phyloP scores from a whole-genome alignment of 1,284 basidiomycete species.

The Rhizoctonia solani region DNA sequence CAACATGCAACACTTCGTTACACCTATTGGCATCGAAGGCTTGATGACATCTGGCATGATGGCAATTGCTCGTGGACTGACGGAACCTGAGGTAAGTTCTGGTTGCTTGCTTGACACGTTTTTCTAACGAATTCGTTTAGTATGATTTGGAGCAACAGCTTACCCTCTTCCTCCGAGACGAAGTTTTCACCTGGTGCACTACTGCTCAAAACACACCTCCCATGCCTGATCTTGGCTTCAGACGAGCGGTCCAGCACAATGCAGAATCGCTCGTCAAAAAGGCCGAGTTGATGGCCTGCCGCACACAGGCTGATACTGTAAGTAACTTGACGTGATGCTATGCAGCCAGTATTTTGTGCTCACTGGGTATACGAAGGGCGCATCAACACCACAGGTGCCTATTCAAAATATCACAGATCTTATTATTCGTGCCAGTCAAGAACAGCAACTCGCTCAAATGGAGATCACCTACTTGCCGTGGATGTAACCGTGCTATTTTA shows the following conservation, averaged over 20 bases:
- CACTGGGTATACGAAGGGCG: not conserved
- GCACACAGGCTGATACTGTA: constrained; percentile 79
- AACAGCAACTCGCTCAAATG: constrained; percentile 34
- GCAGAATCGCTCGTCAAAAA: constrained; percentile 83
- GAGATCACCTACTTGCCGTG: constrained; percentile 28
- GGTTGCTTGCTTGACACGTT: constrained; percentile 20
- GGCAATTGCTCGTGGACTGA: constrained; percentile 88
- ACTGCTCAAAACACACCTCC: constrained; percentile 34
- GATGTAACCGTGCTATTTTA: constrained; percentile 8
- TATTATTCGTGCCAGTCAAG: constrained; percentile 29
- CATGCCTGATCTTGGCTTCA: constrained; percentile 60
- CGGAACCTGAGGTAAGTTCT: constrained; percentile 79
- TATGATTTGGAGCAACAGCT: constrained; percentile 87
- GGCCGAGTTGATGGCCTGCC: constrained; percentile 84
- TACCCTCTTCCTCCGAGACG: constrained; percentile 90
- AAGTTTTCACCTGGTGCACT: constrained; percentile 73
- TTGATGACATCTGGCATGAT: constrained; percentile 85
- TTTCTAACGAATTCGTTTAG: constrained; percentile 50
- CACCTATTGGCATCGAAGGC: constrained; percentile 88
- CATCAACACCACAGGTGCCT: constrained; percentile 18
- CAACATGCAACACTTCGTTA: constrained; percentile 94
- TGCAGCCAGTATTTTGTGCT: not conserved
- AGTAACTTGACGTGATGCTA: constrained; percentile 42
- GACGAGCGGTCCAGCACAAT: constrained; percentile 70
- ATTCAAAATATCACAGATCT: constrained; percentile 32